Percentiles rank a stretch among this genome's conserved stretches.
These are phyloP conservation scores for Phytophthora ohioensis DNA, from an alignment of 352 stramenopile species.

Conservation along the genomic window DNA sequence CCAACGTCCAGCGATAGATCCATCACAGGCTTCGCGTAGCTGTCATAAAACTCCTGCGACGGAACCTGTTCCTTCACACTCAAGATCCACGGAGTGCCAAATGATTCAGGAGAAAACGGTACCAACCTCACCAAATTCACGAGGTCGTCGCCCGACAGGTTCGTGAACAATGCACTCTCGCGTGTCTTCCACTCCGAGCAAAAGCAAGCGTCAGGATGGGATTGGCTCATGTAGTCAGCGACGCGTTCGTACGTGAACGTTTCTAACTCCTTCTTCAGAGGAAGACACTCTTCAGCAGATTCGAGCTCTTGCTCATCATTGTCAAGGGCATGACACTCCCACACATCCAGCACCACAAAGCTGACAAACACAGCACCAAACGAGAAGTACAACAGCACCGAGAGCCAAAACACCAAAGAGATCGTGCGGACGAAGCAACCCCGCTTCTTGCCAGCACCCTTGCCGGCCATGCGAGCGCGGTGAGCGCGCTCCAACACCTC, in stretches of 20 bases:
- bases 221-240: constrained; percentile 37
- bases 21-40: constrained; percentile 52
- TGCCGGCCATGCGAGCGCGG: constrained; percentile 5
- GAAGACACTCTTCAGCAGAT: constrained; percentile 30
- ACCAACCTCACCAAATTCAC: constrained; percentile 44
- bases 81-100: constrained; percentile 42
- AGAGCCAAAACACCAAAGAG: constrained; percentile 44
- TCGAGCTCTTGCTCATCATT: constrained; percentile 36
- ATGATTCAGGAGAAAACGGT: constrained; percentile 53
- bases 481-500: constrained; percentile 44
- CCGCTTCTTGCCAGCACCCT: constrained; percentile 31
- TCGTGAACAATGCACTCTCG: constrained; percentile 42
- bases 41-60: constrained; percentile 42
- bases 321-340: constrained; percentile 37
- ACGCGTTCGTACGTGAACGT: constrained; percentile 43
- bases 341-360: constrained; percentile 47
- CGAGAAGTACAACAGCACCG: constrained; percentile 39
- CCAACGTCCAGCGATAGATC: constrained; percentile 38
- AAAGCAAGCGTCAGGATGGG: constrained; percentile 48
- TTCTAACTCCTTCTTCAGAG: constrained; percentile 43
- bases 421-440: constrained; percentile 41
- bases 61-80: constrained; percentile 46
- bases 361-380: constrained; percentile 42
- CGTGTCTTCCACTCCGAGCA: constrained; percentile 56
- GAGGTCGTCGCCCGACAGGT: constrained; percentile 29